A percentile compares a stretch with the other conserved stretches of the same genome.
Conservation (phyloP, 2,329 filamentous ascomycete genomes). For the Fusarium setosum region DNA sequence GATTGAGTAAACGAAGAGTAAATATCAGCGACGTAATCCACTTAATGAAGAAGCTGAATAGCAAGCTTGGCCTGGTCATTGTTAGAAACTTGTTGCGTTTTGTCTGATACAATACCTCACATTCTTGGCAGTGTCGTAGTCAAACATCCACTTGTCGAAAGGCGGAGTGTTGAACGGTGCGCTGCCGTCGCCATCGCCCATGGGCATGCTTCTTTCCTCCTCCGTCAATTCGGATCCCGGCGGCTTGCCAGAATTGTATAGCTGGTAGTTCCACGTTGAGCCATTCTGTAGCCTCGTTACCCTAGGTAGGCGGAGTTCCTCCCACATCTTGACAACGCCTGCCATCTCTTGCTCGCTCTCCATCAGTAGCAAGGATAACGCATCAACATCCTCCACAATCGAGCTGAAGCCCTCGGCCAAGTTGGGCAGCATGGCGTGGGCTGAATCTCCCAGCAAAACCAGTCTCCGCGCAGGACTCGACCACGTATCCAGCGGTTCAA, state of each 20-base stretch:
- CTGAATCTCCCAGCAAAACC: background rate
- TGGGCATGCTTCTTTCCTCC: background rate
- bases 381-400: background rate
- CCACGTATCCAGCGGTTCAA: slow-evolving; percentile 4
- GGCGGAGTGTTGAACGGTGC: background rate
- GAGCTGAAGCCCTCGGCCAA: slow-evolving; percentile 4
- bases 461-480: background rate
- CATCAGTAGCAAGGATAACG: background rate
- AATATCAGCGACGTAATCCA: too few relatives aligned
- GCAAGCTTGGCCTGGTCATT: background rate
- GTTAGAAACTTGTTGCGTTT: background rate
- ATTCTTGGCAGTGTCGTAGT: background rate
- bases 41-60: background rate
- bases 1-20: too few relatives aligned
- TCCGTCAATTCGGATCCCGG: background rate
- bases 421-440: background rate
- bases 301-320: background rate
- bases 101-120: background rate
- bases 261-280: background rate
- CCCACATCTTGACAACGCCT: background rate
- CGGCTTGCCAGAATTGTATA: background rate
- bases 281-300: background rate
- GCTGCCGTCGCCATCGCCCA: background rate
- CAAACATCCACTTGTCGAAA: background rate
- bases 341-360: background rate